Evolutionary conservation across 306 rosid species (phyloP), one percentile per base, ranked within the genome.

Genomic region (Rubus idaeus): DNA sequence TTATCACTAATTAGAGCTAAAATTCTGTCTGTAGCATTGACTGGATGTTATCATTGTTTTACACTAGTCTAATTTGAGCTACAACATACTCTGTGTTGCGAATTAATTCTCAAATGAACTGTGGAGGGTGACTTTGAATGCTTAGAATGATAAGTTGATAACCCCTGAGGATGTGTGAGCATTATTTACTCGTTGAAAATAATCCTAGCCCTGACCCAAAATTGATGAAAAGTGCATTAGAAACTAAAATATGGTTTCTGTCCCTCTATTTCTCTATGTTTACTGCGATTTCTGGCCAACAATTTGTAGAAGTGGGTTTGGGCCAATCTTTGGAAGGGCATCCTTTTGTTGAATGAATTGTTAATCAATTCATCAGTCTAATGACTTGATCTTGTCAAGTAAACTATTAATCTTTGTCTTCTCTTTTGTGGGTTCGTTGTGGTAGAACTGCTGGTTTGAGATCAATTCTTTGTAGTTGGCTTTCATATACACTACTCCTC

Each of bases 381-480:
- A 56, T 8, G 8, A 47, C 18, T 11, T 70, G 53, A 58, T 46
- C 72, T 75, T 73, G 53, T 75, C 18, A 11, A 70, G 26, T 39
- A 41, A 41, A 11, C 26, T 16, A 11, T 14, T 6, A 7, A 17
- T 12, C 8, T 41, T 9, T 67, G 1, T 52, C 6, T 21, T 65
- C 5, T 62, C 8, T 13, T n/a, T 30, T 30, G 35, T 30, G 20
- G n/a, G 49, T 76, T 49, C 17, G 7, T 1, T 68, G 56, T 46
- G 20, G 20, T 46, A 46, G 11, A 40, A 50, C 18, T 42, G 40
- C 49, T 75, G 73, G 45, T 35, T 20, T 39, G 62, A 7, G 5
- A 53, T 49, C n/a, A 61, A 57, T 8, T n/a, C 56, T n/a, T 30
- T 14, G 47, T 26, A 47, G 17, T 66, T 52, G 35, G 74, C 58